These are phyloP conservation scores for Begonia masoniana DNA, from an alignment of 306 rosid genomes.

Conservation along the genomic window DNA sequence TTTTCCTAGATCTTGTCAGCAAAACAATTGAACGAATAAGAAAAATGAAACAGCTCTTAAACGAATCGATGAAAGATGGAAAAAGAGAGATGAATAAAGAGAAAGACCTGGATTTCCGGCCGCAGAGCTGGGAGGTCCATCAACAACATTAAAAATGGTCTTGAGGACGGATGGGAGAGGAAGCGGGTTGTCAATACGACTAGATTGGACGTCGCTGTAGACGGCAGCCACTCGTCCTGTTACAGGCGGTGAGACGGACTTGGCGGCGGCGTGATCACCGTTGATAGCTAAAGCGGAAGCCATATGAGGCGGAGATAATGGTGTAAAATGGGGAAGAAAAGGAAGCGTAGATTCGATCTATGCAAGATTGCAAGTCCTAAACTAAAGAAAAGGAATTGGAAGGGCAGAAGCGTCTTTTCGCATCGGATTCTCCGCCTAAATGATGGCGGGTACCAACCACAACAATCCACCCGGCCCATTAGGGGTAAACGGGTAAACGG, in stretches of 20 bases:
- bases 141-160: constrained; percentile 48
- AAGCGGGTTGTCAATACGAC: constrained; percentile 67
- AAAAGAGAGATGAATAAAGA: background rate
- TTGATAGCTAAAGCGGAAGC: constrained; percentile 32
- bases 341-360: no score
- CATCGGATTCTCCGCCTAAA: constrained; percentile 15
- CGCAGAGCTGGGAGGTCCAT: constrained; percentile 85
- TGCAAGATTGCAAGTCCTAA: background rate
- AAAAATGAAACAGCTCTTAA: no score
- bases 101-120: constrained; percentile 82
- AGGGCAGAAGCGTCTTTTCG: constrained; percentile 18
- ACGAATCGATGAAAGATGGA: background rate
- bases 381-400: background rate
- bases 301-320: constrained; percentile 18
- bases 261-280: constrained; percentile 22
- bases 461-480: no score
- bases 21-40: no score
- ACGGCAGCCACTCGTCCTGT: constrained; percentile 51
- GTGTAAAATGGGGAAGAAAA: no score
- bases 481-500: no score
- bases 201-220: constrained; percentile 74
- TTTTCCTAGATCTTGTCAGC: no score
- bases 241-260: constrained; percentile 7
- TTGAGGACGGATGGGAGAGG: constrained; percentile 80
- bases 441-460: background rate